A percentile compares a stretch with the other conserved stretches of the same genome.
phyloP scores from a whole-genome alignment of 2,329 filamentous ascomycete species.

The Arachnopeziza araneosa region DNA sequence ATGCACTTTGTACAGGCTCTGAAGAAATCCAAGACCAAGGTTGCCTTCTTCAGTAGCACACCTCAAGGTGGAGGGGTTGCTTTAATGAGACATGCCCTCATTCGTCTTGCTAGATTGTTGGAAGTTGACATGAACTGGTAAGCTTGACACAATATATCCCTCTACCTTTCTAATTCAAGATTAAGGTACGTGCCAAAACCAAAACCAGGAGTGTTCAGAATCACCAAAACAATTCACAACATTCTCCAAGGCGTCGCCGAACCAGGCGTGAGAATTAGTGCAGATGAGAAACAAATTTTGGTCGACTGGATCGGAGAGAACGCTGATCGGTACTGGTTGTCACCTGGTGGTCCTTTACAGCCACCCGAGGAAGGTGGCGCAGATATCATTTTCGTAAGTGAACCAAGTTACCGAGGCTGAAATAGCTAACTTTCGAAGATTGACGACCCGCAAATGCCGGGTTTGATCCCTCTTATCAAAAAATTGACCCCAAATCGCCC shows the following conservation, averaged over 20 bases:
- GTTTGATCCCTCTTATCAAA: conserved; percentile 71
- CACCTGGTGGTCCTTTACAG: conserved; percentile 59
- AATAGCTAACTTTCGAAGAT: conserved; percentile 40
- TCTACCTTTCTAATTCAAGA: conserved; percentile 25
- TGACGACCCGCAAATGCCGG: conserved; percentile 82
- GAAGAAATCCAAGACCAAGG: conserved; percentile 47
- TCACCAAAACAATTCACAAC: conserved; percentile 86
- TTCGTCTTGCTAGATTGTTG: conserved; percentile 62
- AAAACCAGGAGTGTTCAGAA: conserved; percentile 70
- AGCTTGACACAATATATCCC: conserved; percentile 32
- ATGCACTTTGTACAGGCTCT: conserved; percentile 49
- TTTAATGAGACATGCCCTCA: conserved; percentile 61
- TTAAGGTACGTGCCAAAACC: conserved; percentile 61
- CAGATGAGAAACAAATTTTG: conserved; percentile 57
- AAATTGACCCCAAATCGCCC: conserved; percentile 64
- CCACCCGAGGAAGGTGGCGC: conserved; percentile 64
- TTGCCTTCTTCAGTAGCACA: conserved; percentile 60
- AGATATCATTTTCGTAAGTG: conserved; percentile 60
- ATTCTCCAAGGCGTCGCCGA: conserved; percentile 75
- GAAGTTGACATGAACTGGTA: conserved; percentile 66
- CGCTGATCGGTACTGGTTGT: conserved; percentile 69
- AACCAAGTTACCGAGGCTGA: neutral
- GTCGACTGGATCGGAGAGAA: conserved; percentile 70
- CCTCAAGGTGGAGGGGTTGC: conserved; percentile 62
- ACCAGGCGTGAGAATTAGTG: conserved; percentile 57